These are phyloP conservation scores for Phytophthora aleatoria DNA, from an alignment of 352 stramenopile genomes.

Conservation along the genomic window DNA sequence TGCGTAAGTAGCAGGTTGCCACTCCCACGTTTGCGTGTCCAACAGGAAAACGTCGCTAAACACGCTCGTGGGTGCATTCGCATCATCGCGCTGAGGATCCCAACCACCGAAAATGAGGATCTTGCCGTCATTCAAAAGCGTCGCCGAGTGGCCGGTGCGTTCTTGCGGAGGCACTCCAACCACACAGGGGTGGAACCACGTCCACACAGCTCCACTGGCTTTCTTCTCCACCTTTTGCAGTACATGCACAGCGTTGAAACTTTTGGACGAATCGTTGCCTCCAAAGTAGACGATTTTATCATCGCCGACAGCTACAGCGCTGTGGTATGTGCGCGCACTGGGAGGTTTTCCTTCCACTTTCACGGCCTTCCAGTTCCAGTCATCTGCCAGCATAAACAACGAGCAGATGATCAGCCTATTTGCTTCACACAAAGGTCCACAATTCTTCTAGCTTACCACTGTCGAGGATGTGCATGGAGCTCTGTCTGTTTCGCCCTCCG, in stretches of 20 bases:
- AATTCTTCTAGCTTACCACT: conserved; percentile 40
- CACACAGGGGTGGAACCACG: conserved; percentile 89
- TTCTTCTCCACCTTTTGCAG: conserved; percentile 65
- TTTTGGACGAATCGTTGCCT: conserved; percentile 91
- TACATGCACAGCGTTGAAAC: conserved; percentile 93
- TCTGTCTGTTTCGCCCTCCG: conserved; percentile 71
- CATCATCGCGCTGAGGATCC: conserved; percentile 85
- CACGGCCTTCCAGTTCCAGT: conserved; percentile 90
- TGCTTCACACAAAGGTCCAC: neutral
- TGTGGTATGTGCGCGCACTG: conserved; percentile 91
- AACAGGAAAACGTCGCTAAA: conserved; percentile 92
- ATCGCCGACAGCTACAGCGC: conserved; percentile 58
- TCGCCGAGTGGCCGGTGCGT: conserved; percentile 91
- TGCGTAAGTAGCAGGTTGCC: conserved; percentile 65
- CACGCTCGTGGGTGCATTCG: conserved; percentile 53
- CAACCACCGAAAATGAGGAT: conserved; percentile 94
- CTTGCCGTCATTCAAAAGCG: conserved; percentile 83
- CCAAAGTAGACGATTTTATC: conserved; percentile 93
- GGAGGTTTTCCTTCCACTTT: conserved; percentile 91
- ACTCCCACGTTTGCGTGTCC: conserved; percentile 92
- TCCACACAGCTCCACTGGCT: conserved; percentile 50
- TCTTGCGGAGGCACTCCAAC: conserved; percentile 71
- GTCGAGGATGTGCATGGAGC: conserved; percentile 77
- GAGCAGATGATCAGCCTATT: conserved; percentile 2
- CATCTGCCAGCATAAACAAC: conserved; percentile 40